Base-by-base conservation (phyloP, 1,284 basidiomycete genomes). In the Trichosporon ovoides region DNA sequence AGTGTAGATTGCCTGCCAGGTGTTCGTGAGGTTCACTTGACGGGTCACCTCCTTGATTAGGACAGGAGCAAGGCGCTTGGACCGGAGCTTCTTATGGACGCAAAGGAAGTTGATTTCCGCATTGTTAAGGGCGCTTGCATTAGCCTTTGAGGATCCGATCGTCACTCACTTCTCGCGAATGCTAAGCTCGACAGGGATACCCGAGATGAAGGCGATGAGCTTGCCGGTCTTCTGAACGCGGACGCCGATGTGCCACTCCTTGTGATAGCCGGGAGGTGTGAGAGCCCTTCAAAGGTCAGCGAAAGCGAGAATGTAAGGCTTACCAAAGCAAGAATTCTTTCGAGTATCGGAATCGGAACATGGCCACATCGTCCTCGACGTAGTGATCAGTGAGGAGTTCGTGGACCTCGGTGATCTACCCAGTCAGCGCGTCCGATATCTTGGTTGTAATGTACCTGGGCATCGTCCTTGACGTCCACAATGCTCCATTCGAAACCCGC, bases 1-100 rank as follows among this genome's bases (percentile, higher is more conserved):
- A 0, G 96, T 99, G 76, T 98, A 98, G 57, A 98, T 90, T 4
- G 96, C 96, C 77, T 99, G 96, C 80, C 97, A 98, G 53, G 96
- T 82, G 51, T 92, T 89, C 61, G 85, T 83, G 18, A 98, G 80
- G 75, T 98, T 86, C 63, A 91, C 90, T 70, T 91, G 89, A 16
- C 96, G 84, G 0, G 96, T 99, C 28, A 98, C 89, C 76, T 99
- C 96, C 77, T 98, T 97, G 80, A 99, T 99, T 53, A 99, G 83
- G 24, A 98, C 90, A 0, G 96, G 96, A 0, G 96, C 88, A 18
- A 99, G 82, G 35, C 96, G 88, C 76, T 98, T 98, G 6, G 91
- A 90, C 13, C 96, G 87, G 50, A 98, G 80, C 77, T 97, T 97
- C 80, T 99, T 99, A 83, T 98, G 95, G 3, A 98, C 87, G 69